Evolutionary conservation across 805 yeast species (phyloP).

Genomic region (Saccharomycopsis amapae): DNA sequence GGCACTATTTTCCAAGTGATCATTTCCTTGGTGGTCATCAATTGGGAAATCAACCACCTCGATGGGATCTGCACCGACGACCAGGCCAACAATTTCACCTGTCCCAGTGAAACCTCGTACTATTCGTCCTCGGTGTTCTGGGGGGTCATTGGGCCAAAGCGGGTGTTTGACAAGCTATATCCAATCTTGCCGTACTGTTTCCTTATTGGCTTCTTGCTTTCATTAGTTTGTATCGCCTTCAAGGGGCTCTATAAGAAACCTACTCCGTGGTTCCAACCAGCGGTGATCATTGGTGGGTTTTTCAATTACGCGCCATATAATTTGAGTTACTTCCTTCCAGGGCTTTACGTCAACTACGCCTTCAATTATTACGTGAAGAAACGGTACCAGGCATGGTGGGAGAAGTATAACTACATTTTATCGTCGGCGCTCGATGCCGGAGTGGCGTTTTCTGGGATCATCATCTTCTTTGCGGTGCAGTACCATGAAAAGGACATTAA

Average conservation of each 20-base stretch:
- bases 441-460: conserved; percentile 51
- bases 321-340: conserved; percentile 32
- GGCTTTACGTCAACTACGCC: conserved; percentile 28
- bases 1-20: conserved; percentile 39
- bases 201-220: conserved; percentile 42
- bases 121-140: conserved; percentile 53
- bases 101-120: conserved; percentile 39
- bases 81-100: conserved; percentile 41
- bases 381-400: conserved; percentile 49
- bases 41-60: conserved; percentile 34
- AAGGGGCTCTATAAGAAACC: conserved; percentile 25
- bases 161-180: conserved; percentile 51
- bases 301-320: conserved; percentile 47
- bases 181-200: conserved; percentile 60
- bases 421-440: conserved; percentile 55
- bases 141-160: conserved; percentile 60
- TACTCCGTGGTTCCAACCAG: conserved; percentile 40
- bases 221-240: conserved; percentile 28
- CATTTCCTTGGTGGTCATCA: conserved; percentile 36
- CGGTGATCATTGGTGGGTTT: conserved; percentile 47
- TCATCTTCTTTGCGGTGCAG: conserved; percentile 44
- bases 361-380: conserved; percentile 46
- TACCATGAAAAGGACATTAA: conserved; percentile 36
- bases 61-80: conserved; percentile 36
- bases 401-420: conserved; percentile 42